phyloP scores from a whole-genome alignment of 768 basidiomycete species.

The Lepiota venenata region DNA sequence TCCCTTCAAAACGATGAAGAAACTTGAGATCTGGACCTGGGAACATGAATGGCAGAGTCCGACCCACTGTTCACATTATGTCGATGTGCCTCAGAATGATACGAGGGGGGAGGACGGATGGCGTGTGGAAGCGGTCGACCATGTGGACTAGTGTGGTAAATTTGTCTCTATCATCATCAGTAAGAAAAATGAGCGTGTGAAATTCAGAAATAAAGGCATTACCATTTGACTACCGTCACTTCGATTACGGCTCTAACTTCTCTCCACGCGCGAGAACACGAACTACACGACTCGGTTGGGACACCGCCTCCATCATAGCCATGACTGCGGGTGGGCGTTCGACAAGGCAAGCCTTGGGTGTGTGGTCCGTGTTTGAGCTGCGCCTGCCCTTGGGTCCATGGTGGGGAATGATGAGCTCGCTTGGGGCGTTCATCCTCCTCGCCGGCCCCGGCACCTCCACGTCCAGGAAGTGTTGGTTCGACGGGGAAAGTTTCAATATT shows the following conservation, averaged over 20 bases:
- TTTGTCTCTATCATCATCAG: not conserved
- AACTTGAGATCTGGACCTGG: not conserved
- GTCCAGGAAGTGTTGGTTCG: constrained; percentile 37
- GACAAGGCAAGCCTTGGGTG: constrained; percentile 45
- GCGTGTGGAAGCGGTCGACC: constrained; percentile 8
- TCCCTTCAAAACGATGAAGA: not conserved
- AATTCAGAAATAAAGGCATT: not conserved
- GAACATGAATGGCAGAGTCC: not conserved
- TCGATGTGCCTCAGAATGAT: constrained; percentile 1
- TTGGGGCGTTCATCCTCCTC: constrained; percentile 29
- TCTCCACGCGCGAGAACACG: constrained; percentile 82
- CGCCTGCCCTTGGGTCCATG: constrained; percentile 22
- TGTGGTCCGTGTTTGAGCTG: constrained; percentile 19
- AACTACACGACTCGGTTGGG: constrained; percentile 72
- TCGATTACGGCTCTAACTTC: constrained; percentile 58
- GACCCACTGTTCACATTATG: constrained; percentile 1
- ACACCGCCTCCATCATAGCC: constrained; percentile 78
- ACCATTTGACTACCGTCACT: not conserved
- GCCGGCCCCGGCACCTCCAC: constrained; percentile 23
- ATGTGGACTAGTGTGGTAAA: constrained; percentile 1
- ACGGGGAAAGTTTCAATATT: constrained; percentile 57
- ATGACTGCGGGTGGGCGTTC: constrained; percentile 76
- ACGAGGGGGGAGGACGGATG: not conserved
- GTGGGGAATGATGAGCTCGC: constrained; percentile 19
- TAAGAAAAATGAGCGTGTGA: not conserved